These are phyloP conservation scores for Rhodotorula mucilaginosa DNA, from an alignment of 1,284 basidiomycete species.

Conservation along the genomic window DNA sequence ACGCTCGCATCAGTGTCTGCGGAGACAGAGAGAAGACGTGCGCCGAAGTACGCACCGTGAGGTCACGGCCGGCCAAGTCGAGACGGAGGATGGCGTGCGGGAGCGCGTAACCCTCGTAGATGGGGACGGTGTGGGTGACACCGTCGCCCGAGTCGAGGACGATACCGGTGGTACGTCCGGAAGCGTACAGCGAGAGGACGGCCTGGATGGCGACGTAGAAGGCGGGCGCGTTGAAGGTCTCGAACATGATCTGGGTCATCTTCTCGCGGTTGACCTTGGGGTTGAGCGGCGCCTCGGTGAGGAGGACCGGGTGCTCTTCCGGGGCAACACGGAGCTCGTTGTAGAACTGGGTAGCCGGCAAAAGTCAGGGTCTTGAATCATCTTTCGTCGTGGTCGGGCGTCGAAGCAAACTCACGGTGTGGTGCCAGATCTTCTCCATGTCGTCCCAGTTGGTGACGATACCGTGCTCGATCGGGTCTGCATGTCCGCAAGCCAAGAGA, in stretches of 20 bases:
- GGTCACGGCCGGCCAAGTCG: constrained; percentile 90
- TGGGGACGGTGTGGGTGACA: constrained; percentile 89
- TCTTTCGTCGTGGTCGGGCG: too few species aligned
- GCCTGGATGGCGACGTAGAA: constrained; percentile 94
- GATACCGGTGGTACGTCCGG: constrained; percentile 88
- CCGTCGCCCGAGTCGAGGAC: constrained; percentile 92
- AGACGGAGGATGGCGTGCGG: constrained; percentile 93
- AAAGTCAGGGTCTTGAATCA: background rate
- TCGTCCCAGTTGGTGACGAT: constrained; percentile 97
- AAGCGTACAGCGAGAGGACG: constrained; percentile 87
- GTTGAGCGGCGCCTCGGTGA: constrained; percentile 93
- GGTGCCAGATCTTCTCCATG: constrained; percentile 92
- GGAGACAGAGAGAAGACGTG: too few species aligned
- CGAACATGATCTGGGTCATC: constrained; percentile 98
- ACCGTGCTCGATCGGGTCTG: constrained; percentile 55
- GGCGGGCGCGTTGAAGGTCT: constrained; percentile 90
- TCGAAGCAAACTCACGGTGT: constrained; percentile 36
- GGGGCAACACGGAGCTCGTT: constrained; percentile 55
- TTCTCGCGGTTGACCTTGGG: constrained; percentile 93
- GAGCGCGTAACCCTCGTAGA: constrained; percentile 92
- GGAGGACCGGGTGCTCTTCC: constrained; percentile 88
- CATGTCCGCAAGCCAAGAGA: too few species aligned
- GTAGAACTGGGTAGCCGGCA: constrained; percentile 47
- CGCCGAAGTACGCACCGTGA: constrained; percentile 58
- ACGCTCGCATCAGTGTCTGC: too few species aligned